These are phyloP conservation scores for Lecanicillium sp. DNA, from an alignment of 2,329 filamentous ascomycete species.

Conservation along the genomic window DNA sequence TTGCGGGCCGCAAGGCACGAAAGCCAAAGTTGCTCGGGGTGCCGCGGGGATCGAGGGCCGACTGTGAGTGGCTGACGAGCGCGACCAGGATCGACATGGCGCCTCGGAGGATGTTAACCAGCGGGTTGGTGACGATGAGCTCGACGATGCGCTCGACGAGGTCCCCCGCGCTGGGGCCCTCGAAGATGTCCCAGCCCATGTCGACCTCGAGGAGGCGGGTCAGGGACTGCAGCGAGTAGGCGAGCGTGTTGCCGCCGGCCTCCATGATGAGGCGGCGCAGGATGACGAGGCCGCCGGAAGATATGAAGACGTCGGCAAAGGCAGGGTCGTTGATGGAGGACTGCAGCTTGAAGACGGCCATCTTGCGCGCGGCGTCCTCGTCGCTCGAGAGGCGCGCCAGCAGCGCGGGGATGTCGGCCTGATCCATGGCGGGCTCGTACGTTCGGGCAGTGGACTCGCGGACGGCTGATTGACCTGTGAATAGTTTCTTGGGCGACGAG, in stretches of 20 bases:
- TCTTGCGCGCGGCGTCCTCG: slow-evolving; percentile 90
- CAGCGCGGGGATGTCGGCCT: slow-evolving; percentile 60
- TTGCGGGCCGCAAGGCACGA: slow-evolving; percentile 82
- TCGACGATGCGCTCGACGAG: slow-evolving; percentile 76
- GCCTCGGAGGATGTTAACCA: slow-evolving; percentile 94
- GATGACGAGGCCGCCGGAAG: slow-evolving; percentile 75
- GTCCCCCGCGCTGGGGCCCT: slow-evolving; percentile 55
- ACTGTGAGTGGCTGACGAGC: slow-evolving; percentile 80
- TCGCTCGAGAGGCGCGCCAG: slow-evolving; percentile 59
- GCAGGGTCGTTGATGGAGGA: slow-evolving; percentile 90
- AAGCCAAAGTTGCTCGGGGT: slow-evolving; percentile 71
- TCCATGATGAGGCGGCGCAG: slow-evolving; percentile 78
- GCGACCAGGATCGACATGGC: slow-evolving; percentile 96
- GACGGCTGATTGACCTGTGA: not conserved
- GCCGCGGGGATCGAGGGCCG: slow-evolving; percentile 32
- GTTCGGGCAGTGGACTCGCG: not conserved
- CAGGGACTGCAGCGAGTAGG: slow-evolving; percentile 88
- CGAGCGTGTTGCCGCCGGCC: slow-evolving; percentile 86
- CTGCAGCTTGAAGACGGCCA: slow-evolving; percentile 98
- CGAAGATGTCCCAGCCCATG: slow-evolving; percentile 92
- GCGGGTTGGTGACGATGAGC: slow-evolving; percentile 86
- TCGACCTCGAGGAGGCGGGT: slow-evolving; percentile 87
- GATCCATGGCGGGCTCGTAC: slow-evolving; percentile 45
- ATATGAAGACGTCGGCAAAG: slow-evolving; percentile 94
- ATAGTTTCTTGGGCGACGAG: not conserved